Conservation (phyloP, 257 asterid genomes). For the Cordia subcordata region DNA sequence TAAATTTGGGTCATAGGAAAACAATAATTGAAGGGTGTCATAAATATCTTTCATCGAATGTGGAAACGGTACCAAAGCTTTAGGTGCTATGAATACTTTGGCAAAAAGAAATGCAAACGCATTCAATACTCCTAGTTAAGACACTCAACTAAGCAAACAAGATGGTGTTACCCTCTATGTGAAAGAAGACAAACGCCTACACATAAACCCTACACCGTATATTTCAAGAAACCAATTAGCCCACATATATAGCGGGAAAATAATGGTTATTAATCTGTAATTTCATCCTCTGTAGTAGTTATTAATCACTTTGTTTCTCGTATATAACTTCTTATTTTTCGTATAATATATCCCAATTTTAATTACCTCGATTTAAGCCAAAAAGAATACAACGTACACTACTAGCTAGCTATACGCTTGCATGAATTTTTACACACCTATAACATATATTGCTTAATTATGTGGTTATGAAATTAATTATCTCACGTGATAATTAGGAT, state of each 20-base stretch:
- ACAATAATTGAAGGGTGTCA: conserved; percentile 32
- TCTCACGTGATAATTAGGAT: neutral
- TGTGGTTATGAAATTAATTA: neutral
- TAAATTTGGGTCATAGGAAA: conserved; percentile 5
- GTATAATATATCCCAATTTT: too few species aligned
- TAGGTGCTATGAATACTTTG: conserved; percentile 31
- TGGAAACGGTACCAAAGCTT: conserved; percentile 24
- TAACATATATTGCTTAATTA: too few species aligned
- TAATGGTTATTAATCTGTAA: too few species aligned
- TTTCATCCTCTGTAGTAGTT: too few species aligned
- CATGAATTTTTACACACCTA: neutral
- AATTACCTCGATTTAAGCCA: neutral
- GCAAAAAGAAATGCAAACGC: conserved; percentile 36
- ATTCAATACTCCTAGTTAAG: conserved; percentile 42
- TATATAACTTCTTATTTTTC: too few species aligned
- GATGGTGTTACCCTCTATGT: conserved; percentile 3
- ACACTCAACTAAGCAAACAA: conserved; percentile 13
- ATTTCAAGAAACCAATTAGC: too few species aligned
- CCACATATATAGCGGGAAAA: conserved; percentile 10
- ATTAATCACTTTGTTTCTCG: too few species aligned
- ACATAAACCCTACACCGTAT: conserved; percentile 21
- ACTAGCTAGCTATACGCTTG: neutral
- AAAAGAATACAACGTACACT: too few species aligned
- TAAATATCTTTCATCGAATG: conserved; percentile 40
- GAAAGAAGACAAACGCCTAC: conserved; percentile 9